Conservation (phyloP, 2,329 filamentous ascomycete genomes). For the Verticillium albo-atrum region DNA sequence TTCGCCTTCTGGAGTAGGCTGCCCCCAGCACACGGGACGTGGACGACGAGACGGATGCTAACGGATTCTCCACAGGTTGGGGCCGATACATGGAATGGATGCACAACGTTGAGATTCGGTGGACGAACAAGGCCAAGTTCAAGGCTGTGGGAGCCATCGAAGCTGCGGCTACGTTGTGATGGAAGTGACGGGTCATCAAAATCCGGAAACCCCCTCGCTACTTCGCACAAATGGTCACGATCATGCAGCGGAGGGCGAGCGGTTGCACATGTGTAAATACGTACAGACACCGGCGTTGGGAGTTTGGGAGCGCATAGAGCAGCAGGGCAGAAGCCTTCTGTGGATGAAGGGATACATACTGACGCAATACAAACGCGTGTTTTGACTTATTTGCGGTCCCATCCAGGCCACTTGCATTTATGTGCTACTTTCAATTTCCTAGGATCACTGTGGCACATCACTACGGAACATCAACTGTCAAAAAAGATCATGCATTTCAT, state of each 20-base stretch:
- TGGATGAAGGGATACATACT: not conserved
- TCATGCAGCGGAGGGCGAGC: not conserved
- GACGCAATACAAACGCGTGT: not conserved
- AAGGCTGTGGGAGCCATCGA: constrained; percentile 59
- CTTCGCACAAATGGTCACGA: not conserved
- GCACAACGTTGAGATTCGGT: constrained; percentile 70
- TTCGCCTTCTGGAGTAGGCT: constrained; percentile 89
- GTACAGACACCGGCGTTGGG: not conserved
- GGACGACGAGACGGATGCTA: not conserved
- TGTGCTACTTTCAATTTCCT: too few species aligned
- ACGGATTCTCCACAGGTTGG: constrained; percentile 63
- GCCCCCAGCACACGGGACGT: not conserved
- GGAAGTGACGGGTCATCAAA: not conserved
- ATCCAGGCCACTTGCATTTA: not conserved
- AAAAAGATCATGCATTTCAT: too few species aligned
- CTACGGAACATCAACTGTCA: too few species aligned
- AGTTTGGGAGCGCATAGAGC: not conserved
- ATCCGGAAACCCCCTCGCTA: not conserved
- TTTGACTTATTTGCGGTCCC: not conserved
- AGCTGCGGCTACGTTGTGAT: constrained; percentile 51
- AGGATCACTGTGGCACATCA: too few species aligned
- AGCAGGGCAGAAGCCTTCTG: not conserved
- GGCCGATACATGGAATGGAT: constrained; percentile 92
- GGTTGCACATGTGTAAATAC: constrained; percentile 1
- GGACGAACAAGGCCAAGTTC: constrained; percentile 60